Conservation (phyloP, 352 stramenopile species). For the Globisporangium middletonii region DNA sequence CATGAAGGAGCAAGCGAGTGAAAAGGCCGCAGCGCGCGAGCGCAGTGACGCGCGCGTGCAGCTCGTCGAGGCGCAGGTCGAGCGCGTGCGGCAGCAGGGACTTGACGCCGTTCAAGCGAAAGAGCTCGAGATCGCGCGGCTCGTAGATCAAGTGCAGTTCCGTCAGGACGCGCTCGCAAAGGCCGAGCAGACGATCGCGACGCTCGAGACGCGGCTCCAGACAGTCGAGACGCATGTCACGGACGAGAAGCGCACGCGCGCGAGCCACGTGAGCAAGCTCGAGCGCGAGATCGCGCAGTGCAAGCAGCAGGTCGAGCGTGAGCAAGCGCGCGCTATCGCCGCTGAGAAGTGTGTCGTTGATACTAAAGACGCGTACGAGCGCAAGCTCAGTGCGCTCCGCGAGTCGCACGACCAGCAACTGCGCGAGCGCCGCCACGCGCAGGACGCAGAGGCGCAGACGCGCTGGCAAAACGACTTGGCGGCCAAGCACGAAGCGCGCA, state of each 20-base stretch:
- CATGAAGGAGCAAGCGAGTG: slow-evolving; percentile 62
- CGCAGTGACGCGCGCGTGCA: slow-evolving; percentile 31
- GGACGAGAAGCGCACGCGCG: slow-evolving; percentile 36
- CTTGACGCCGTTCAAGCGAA: slow-evolving; percentile 45
- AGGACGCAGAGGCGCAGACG: slow-evolving; percentile 49
- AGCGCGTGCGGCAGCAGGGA: slow-evolving; percentile 25
- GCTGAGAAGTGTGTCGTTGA: slow-evolving; percentile 24
- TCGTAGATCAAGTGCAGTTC: slow-evolving; percentile 51
- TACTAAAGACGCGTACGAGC: slow-evolving; percentile 40
- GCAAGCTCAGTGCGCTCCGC: slow-evolving; percentile 40
- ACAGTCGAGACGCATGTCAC: slow-evolving; percentile 24
- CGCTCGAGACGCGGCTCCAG: slow-evolving; percentile 31
- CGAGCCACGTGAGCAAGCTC: slow-evolving; percentile 30
- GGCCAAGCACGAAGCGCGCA: slow-evolving; percentile 58
- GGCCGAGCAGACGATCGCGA: slow-evolving; percentile 39
- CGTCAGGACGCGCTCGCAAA: slow-evolving; percentile 47
- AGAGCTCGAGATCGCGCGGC: slow-evolving; percentile 40
- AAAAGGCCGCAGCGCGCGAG: slow-evolving; percentile 28
- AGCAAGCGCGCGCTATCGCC: slow-evolving; percentile 31
- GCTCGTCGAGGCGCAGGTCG: slow-evolving; percentile 30
- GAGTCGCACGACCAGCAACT: slow-evolving; percentile 38
- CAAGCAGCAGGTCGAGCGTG: slow-evolving; percentile 36
- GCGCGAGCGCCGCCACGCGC: slow-evolving; percentile 45
- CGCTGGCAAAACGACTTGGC: slow-evolving; percentile 70
- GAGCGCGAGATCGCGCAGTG: slow-evolving; percentile 57